Evolutionary conservation across 495 filamentous ascomycete genomes (phyloP).

Genomic region (Penicillium macrosclerotiorum): DNA sequence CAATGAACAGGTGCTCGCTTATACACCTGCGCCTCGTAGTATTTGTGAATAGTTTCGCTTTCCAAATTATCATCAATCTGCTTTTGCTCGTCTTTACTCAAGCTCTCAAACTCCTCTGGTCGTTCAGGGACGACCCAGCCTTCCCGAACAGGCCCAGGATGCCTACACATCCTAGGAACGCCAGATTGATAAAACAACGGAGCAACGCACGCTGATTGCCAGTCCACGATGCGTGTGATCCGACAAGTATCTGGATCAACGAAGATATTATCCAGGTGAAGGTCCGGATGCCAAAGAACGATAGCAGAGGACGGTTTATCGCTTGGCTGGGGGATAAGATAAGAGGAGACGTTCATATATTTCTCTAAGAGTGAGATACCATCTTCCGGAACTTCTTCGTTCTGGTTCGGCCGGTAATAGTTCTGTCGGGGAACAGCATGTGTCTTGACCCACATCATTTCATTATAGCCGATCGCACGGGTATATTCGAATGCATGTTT

Average conservation of each 20-base stretch:
- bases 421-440: slow-evolving; percentile 18
- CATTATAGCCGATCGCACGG: slow-evolving; percentile 17
- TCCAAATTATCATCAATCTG: no score
- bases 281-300: slow-evolving; percentile 43
- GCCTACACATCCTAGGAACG: no score
- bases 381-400: slow-evolving; percentile 9
- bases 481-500: slow-evolving; percentile 14
- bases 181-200: no score
- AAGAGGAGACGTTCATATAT: slow-evolving; percentile 15
- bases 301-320: no score
- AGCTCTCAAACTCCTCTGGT: no score
- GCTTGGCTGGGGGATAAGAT: slow-evolving; percentile 14
- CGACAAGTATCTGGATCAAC: slow-evolving; percentile 25
- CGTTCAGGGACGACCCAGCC: no score
- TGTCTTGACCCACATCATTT: slow-evolving; percentile 16
- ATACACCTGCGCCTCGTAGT: no score
- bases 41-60: no score
- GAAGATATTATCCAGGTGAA: slow-evolving; percentile 43
- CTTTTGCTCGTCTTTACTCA: no score
- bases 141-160: no score
- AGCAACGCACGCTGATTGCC: slow-evolving; percentile 32
- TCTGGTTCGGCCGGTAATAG: slow-evolving; percentile 13
- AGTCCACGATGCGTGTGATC: slow-evolving; percentile 34
- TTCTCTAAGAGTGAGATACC: slow-evolving; percentile 16
- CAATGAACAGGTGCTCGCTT: no score